Evolutionary conservation across 148 eudicot species (phyloP).

Genomic region (Arbutus unedo): DNA sequence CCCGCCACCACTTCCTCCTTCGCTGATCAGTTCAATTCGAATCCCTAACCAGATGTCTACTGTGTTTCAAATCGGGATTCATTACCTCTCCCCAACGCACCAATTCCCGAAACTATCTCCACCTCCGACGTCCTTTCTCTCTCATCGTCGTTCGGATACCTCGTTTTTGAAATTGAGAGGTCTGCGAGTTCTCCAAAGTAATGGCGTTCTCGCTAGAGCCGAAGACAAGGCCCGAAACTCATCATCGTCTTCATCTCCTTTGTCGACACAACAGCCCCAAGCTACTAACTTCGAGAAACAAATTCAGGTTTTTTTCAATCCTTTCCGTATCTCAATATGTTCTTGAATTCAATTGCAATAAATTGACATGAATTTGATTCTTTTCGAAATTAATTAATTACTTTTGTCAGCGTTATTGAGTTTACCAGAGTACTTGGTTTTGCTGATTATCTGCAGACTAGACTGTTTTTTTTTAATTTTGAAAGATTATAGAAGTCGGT

Average conservation of each 20-base stretch:
- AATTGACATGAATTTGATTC: neutral
- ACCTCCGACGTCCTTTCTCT: constrained; percentile 4
- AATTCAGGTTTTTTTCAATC: constrained; percentile 34
- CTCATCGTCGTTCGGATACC: constrained; percentile 5
- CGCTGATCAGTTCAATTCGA: constrained; percentile 11
- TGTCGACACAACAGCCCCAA: constrained; percentile 22
- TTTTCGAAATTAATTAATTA: neutral
- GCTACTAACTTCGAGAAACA: constrained; percentile 28
- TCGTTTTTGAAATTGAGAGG: constrained; percentile 6
- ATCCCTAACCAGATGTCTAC: constrained; percentile 26
- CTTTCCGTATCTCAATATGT: neutral
- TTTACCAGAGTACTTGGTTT: neutral
- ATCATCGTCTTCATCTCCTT: constrained; percentile 21
- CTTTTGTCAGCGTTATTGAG: neutral
- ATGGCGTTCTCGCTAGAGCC: constrained; percentile 51
- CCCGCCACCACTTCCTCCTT: constrained; percentile 14
- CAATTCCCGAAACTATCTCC: constrained; percentile 23
- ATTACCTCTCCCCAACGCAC: constrained; percentile 23
- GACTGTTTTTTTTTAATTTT: neutral
- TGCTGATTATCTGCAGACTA: neutral
- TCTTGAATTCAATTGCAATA: neutral
- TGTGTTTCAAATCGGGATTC: constrained; percentile 25
- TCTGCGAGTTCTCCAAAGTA: constrained; percentile 27
- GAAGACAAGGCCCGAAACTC: constrained; percentile 51
- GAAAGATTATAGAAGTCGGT: neutral